Evolutionary conservation across 805 yeast genomes (phyloP).

Genomic region (Tetrapisispora namnaoensis): DNA sequence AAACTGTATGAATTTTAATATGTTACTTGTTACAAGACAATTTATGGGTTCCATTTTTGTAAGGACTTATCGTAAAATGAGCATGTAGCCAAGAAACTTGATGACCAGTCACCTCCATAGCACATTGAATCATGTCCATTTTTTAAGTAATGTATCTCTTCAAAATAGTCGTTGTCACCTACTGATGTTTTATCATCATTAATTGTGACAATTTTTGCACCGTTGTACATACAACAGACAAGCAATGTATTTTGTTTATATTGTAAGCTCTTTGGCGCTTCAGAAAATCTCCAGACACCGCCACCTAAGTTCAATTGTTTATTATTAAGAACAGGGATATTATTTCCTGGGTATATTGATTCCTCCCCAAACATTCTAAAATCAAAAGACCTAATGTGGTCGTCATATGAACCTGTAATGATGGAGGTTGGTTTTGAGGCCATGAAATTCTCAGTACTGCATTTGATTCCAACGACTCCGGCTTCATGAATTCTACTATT

Average conservation of each 20-base stretch:
- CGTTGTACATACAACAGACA: constrained; percentile 92
- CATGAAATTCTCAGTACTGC: constrained; percentile 25
- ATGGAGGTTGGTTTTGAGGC: constrained; percentile 20
- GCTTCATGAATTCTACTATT: constrained; percentile 66
- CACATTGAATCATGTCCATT: constrained; percentile 84
- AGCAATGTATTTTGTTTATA: constrained; percentile 34
- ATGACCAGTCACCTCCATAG: constrained; percentile 87
- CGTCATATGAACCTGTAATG: constrained; percentile 89
- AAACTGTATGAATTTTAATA: not conserved
- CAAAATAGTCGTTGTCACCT: constrained; percentile 26
- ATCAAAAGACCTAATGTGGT: constrained; percentile 59
- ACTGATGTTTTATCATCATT: constrained; percentile 20
- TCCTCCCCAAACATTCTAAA: constrained; percentile 41
- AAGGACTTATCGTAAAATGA: constrained; percentile 83
- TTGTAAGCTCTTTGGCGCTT: constrained; percentile 35
- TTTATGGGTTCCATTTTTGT: constrained; percentile 53
- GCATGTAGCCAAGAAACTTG: constrained; percentile 60
- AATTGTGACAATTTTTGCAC: constrained; percentile 60
- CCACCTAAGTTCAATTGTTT: constrained; percentile 59
- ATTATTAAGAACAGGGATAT: constrained; percentile 38
- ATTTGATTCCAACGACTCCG: constrained; percentile 77
- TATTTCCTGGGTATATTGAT: constrained; percentile 37
- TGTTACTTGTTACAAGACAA: not conserved
- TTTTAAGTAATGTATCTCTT: constrained; percentile 32
- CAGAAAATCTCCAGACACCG: constrained; percentile 90